Base-by-base conservation (phyloP, 306 rosid genomes). In the Castanea crenata region DNA sequence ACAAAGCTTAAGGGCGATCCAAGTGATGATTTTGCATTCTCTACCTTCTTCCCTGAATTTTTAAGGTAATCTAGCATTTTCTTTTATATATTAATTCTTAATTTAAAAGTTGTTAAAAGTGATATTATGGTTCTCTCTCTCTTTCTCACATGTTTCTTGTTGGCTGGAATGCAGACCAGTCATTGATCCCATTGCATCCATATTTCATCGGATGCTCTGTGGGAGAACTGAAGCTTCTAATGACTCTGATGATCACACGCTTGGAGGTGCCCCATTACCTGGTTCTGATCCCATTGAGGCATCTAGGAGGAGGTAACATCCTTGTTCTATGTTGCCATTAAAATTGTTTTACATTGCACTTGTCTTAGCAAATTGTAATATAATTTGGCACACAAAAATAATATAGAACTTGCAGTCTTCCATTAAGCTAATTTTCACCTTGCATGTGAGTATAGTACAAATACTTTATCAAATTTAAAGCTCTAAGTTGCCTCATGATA, bases 211-310 rank as follows among this genome's bases (percentile, higher is more conserved):
- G 77, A 77, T 91, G 90, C 97, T 92, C 74, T 91, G 97, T 83
- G 91, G 97, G 91, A 94, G 99, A 79, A 87, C 87, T 35, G 88
- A 84, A 78, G 82, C 88, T 69, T 82, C 92, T 62, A 55, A 76
- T 77, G 80, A 81, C 75, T 79, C 77, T 27, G 75, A 87, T 84
- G 97, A 83, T 74, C 71, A 87, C 80, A 64, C 83, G 3, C 65
- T 83, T 41, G 95, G 89, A 72, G 86, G 86, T 74, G 89, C 92
- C 69, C 86, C 87, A 35, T 85, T 94, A 83, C 97, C 93, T 44
- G 98, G 98, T 75, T 94, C 97, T 74, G 97, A 92, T 74, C 93
- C 97, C 78, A 88, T 88, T n/a, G 98, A 94, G 82, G 94, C 98
- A 79, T 76, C 97, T 55, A 84, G 98, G 81, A 92, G 98, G 82